Base-by-base conservation (phyloP, 306 rosid species). In the Alnus glutinosa region DNA sequence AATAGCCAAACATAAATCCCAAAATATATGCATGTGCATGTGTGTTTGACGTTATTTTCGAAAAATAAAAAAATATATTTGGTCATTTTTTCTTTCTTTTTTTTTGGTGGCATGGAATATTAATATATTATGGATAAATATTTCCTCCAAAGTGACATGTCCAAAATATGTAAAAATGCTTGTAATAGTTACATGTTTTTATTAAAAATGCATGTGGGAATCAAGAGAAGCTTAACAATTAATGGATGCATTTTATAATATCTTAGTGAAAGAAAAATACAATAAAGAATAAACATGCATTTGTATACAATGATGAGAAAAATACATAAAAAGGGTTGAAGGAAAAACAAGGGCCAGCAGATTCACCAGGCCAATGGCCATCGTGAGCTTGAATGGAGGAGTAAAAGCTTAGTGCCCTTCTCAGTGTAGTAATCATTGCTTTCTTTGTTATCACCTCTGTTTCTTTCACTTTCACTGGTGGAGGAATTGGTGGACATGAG, bases 321-420 rank as follows among this genome's bases (percentile, higher is more conserved):
- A 1, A 57, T 28, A 15, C 49, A 9, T 5, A 89, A 92, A 83
- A 92, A 59, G 18, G 90, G 89, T 66, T 85, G 93, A 77, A 90
- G 63, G 71, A 82, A 86, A 81, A 89, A 89, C 71, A 90, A 62
- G 92, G 91, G 4, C 91, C 96, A 1, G 89, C 90, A 57, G 81
- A 86, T 75, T 92, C 96, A 3, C 88, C 88, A 2, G 96, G 92
- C 96, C 97, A 92, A 23, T 90, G 93, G 5, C 97, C 96, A 76
- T 92, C 93, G 15, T 76, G 84, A 1, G 93, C 88, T 57, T 92
- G 97, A 67, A 92, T 71, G 7, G 92, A 81, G 1, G 92, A 80
- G 74, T 64, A 83, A 75, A 85, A 92, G 82, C 71, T 36, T 2
- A 90, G 19, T 16, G 88, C 89, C 48, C 89, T 90, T 79, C 78